phyloP scores from a whole-genome alignment of 2,329 filamentous ascomycete species.

The Cercospora sesami region DNA sequence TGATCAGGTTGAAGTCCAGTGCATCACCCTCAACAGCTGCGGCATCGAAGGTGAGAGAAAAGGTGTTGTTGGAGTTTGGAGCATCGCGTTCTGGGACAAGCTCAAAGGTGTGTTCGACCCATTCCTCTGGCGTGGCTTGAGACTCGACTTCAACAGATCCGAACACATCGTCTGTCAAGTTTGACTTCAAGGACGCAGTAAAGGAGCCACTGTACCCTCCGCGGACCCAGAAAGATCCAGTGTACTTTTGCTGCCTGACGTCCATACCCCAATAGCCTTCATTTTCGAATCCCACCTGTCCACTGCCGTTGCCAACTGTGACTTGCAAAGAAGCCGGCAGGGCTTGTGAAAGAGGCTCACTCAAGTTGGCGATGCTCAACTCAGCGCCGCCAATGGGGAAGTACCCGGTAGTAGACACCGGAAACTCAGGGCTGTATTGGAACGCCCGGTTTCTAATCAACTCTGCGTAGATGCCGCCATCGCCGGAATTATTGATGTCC shows the following conservation, averaged over 20 bases:
- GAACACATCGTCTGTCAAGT: constrained; percentile 47
- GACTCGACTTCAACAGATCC: constrained; percentile 39
- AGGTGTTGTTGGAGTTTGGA: constrained; percentile 53
- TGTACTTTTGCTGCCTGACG: constrained; percentile 45
- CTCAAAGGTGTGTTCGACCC: constrained; percentile 39
- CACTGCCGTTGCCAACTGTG: constrained; percentile 37
- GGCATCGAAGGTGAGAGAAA: constrained; percentile 49
- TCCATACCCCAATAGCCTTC: constrained; percentile 54
- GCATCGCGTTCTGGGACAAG: constrained; percentile 38
- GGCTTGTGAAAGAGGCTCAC: constrained; percentile 29
- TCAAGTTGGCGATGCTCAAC: constrained; percentile 27
- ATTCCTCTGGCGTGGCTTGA: constrained; percentile 43
- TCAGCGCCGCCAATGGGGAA: constrained; percentile 27
- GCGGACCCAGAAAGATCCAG: constrained; percentile 40
- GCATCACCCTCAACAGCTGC: constrained; percentile 38
- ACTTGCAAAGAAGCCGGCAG: constrained; percentile 33
- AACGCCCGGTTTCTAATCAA: constrained; percentile 70
- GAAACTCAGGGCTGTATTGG: constrained; percentile 45
- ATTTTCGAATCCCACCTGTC: constrained; percentile 51
- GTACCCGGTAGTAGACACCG: constrained; percentile 26
- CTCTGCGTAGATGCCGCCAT: constrained; percentile 72
- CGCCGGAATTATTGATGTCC: constrained; percentile 59
- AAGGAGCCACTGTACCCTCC: constrained; percentile 37
- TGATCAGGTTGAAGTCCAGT: constrained; percentile 55
- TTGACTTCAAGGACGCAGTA: constrained; percentile 36